Base-by-base conservation (phyloP, 331 rosid species). In the Quercus lobata region DNA sequence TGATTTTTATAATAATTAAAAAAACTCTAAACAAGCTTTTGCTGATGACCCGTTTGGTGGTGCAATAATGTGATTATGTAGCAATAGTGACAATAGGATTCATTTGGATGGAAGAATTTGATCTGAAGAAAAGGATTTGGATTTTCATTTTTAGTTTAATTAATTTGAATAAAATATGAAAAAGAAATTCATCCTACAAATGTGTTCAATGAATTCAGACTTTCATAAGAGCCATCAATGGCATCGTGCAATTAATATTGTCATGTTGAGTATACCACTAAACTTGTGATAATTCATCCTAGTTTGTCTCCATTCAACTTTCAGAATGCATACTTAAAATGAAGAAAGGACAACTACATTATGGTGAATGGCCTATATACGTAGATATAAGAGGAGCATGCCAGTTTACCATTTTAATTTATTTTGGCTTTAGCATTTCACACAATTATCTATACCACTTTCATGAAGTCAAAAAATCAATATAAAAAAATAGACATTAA, bases 381-480 rank as follows among this genome's bases (percentile, higher is more conserved):
- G 80, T 79, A 29, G 49, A 18, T 37, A 66, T 63, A 25, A 46
- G 55, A 54, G 55, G 80, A 89, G 84, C 82, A 62, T 80, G 29
- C 83, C 76, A 76, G 77, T 85, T 81, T 80, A 22, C 86, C 86
- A 87, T 88, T 55, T 79, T 81, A 58, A 82, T 82, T 82, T 80
- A 75, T 75, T 46, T 30, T 30, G 55, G 63, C 57, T 80, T 79
- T 82, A 71, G 79, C 49, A 78, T 76, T 62, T 76, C 73, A 58
- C 77, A 76, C 71, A 71, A 77, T 78, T 83, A 79, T 5, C 24
- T 60, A 22, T 71, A 83, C 81, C 81, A 80, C 83, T 80, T 69
- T 80, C 25, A 72, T 69, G 72, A 78, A 79, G 86, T 87, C 83
- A 84, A 83, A 79, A 73, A 10, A 54, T 77, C 79, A 41, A 79